A percentile compares a stretch with the other conserved stretches of the same genome.
phyloP scores from a whole-genome alignment of 2,329 filamentous ascomycete genomes.

The Teratosphaeria destructans region DNA sequence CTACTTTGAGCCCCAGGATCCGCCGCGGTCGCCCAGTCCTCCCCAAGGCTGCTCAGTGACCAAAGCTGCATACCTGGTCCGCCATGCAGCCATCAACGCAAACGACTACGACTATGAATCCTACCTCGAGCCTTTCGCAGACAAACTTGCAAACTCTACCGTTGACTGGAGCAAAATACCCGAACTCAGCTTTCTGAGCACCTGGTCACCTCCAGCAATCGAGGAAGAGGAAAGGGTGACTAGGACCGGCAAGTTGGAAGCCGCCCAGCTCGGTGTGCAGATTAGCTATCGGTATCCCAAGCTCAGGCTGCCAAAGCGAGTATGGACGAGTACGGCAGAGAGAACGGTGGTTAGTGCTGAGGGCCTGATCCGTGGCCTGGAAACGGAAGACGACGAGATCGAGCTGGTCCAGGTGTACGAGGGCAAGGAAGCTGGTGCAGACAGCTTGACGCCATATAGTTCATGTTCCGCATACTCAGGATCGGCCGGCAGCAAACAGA shows the following conservation, averaged over 20 bases:
- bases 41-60: conserved; percentile 43
- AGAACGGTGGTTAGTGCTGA: conserved; percentile 49
- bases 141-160: conserved; percentile 50
- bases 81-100: conserved; percentile 42
- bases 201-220: conserved; percentile 46
- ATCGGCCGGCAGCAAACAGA: conserved; percentile 46
- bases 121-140: conserved; percentile 41
- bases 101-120: conserved; percentile 44
- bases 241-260: conserved; percentile 50
- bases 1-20: conserved; percentile 40
- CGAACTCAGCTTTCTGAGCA: conserved; percentile 45
- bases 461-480: conserved; percentile 53
- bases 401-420: conserved; percentile 48
- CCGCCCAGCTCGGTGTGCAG: conserved; percentile 48
- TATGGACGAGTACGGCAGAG: conserved; percentile 56
- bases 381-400: conserved; percentile 42
- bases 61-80: conserved; percentile 38
- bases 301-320: conserved; percentile 42
- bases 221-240: conserved; percentile 50
- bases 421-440: conserved; percentile 46
- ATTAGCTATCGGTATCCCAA: conserved; percentile 49
- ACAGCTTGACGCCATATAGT: conserved; percentile 54
- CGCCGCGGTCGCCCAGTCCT: conserved; percentile 36
- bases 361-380: conserved; percentile 48
- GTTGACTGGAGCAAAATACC: conserved; percentile 49